phyloP scores from a whole-genome alignment of 495 filamentous ascomycete species.

The Lentithecium fluviatile region DNA sequence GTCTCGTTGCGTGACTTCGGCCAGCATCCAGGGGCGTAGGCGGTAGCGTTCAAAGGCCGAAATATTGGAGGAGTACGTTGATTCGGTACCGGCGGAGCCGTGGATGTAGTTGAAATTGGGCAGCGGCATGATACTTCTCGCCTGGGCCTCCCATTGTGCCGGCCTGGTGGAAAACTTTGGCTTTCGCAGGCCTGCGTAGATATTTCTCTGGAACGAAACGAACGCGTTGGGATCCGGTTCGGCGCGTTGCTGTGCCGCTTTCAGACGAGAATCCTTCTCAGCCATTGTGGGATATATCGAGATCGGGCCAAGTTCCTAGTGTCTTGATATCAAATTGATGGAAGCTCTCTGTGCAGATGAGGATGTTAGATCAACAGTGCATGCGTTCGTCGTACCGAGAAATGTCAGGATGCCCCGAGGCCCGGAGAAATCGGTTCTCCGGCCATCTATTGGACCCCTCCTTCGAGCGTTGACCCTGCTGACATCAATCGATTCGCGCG shows the following conservation, averaged over 20 bases:
- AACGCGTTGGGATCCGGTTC: constrained; percentile 27
- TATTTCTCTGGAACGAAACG: constrained; percentile 24
- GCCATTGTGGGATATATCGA: no score
- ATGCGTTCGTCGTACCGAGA: no score
- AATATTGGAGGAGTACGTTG: constrained; percentile 24
- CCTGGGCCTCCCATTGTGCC: constrained; percentile 33
- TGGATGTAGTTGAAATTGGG: constrained; percentile 32
- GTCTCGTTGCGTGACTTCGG: constrained; percentile 46
- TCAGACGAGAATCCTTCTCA: no score
- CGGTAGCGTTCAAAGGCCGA: constrained; percentile 35
- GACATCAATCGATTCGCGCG: no score
- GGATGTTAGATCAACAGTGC: no score
- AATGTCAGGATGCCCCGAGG: no score
- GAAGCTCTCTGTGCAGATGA: no score
- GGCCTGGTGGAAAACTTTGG: constrained; percentile 33
- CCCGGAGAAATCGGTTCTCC: no score
- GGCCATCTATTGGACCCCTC: no score
- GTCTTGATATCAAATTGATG: no score
- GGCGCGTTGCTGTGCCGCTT: neutral
- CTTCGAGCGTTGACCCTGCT: no score
- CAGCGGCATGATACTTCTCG: constrained; percentile 14
- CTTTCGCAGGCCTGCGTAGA: constrained; percentile 30
- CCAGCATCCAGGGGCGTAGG: constrained; percentile 37
- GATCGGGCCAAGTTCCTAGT: neutral
- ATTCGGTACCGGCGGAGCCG: constrained; percentile 27